Evolutionary conservation across 768 basidiomycete genomes (phyloP), one percentile per base, ranked within the genome.

Genomic region (Tulasnella sp.): DNA sequence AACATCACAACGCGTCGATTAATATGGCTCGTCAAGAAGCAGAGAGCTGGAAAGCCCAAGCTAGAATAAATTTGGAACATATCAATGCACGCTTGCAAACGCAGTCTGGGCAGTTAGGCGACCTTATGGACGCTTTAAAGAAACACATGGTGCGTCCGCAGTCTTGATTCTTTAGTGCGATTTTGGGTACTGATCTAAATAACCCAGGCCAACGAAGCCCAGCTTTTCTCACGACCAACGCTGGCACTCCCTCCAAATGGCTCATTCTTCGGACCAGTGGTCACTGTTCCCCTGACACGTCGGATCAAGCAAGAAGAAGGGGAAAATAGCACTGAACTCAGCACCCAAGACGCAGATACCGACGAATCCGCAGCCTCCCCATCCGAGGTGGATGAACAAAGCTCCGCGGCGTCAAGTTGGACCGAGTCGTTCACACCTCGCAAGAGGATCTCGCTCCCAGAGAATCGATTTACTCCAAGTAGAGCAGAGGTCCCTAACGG

Each of bases 1-100:
- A 74, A 74, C 73, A 74, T 6, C n/a, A 42, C 21, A 27, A 10
- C 39, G 38, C 73, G 24, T 74, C 73, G 0, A 24, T 74, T 14
- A 38, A 10, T 27, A 31, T 38, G 38, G 73, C 73, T 46, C 73
- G 73, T 40, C 38, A 46, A 27, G 73, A 74, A 31, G 73, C 73
- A 27, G 73, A 74, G 38, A 74, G 27, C 38, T 74, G 73, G 73
- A 74, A 74, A 74, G 10, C 73, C 6, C 34, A 74, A 42, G 31
- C 62, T 68, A 24, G 34, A 36, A 2, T 2, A 36, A 27, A 68
- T 34, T 40, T 74, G n/a, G 38, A 74, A 40, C 73, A 46, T 16
- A 38, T 74, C 21, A 74, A 74, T n/a, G 27, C 38, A 42, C 39
- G 73, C n/a, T 46, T 74, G 73, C 39, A 74, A 46, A 40, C n/a